Evolutionary conservation across 192 early-diverging fungal species (phyloP).

Genomic region (Pilobolus umbonatus): DNA sequence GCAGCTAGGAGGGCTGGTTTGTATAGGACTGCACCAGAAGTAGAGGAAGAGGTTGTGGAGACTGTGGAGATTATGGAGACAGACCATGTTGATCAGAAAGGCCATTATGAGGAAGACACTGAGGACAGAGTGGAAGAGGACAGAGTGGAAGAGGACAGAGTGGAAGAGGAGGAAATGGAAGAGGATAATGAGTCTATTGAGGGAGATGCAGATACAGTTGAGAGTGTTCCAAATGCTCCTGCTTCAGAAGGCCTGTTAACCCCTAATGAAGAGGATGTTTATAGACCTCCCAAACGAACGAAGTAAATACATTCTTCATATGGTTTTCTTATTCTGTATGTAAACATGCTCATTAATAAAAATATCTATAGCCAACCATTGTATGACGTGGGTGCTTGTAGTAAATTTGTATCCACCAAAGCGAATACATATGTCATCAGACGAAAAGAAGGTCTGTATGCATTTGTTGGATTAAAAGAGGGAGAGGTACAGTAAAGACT

Average conservation of each 20-base stretch:
- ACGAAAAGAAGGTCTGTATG: constrained; percentile 9
- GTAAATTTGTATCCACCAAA: constrained; percentile 30
- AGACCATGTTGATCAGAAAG: constrained; percentile 20
- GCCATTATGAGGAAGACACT: constrained; percentile 5
- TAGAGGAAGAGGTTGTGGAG: not conserved
- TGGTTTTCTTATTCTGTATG: not conserved
- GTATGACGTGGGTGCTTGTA: constrained; percentile 32
- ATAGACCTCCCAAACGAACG: not conserved
- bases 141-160: not conserved
- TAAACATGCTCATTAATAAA: not conserved
- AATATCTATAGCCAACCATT: constrained; percentile 3
- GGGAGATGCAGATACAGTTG: not conserved
- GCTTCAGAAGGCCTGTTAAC: not conserved
- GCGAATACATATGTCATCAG: constrained; percentile 25
- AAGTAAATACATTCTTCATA: not conserved
- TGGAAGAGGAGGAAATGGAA: not conserved
- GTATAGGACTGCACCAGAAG: constrained; percentile 1
- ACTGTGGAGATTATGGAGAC: constrained; percentile 12
- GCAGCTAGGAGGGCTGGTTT: constrained; percentile 20
- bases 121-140: constrained; percentile 2
- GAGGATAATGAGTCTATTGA: not conserved
- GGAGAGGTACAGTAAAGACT: constrained; percentile 33
- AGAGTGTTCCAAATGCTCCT: not conserved
- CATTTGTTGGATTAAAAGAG: constrained; percentile 38
- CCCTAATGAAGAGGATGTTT: not conserved